phyloP scores from a whole-genome alignment of 257 asterid genomes.

The Agastache rugosa region DNA sequence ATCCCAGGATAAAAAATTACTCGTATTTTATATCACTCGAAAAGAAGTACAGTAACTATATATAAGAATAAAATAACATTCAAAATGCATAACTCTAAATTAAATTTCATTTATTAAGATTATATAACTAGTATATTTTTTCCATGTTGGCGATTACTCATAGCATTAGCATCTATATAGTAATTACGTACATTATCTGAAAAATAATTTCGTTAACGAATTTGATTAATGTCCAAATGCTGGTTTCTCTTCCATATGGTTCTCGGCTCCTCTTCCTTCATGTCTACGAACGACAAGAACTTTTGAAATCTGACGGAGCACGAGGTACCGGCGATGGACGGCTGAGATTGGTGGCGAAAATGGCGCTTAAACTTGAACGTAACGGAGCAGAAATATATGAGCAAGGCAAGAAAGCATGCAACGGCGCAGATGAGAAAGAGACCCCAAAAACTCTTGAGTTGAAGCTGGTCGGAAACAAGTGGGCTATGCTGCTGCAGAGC shows the following conservation, averaged over 20 bases:
- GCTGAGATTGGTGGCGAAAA: constrained; percentile 26
- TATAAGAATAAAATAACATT: too few species aligned
- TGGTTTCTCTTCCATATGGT: constrained; percentile 61
- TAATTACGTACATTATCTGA: too few species aligned
- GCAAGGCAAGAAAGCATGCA: constrained; percentile 48
- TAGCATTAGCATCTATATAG: too few species aligned
- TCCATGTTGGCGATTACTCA: too few species aligned
- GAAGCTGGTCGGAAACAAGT: constrained; percentile 47
- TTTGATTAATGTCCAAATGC: constrained; percentile 29
- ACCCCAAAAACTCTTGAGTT: constrained; percentile 61
- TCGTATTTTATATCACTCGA: too few species aligned
- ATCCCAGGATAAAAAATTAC: too few species aligned
- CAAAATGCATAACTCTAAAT: too few species aligned
- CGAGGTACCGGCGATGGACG: constrained; percentile 24
- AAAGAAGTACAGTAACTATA: too few species aligned
- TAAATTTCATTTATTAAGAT: too few species aligned
- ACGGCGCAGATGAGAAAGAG: constrained; percentile 60
- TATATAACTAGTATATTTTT: too few species aligned
- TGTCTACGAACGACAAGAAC: constrained; percentile 58
- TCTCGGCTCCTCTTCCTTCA: constrained; percentile 59
- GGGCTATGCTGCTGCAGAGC: constrained; percentile 40
- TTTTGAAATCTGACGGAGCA: constrained; percentile 36
- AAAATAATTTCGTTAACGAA: too few species aligned
- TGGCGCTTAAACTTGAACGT: constrained; percentile 41
- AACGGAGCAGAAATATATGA: constrained; percentile 43